Evolutionary conservation across 495 filamentous ascomycete genomes (phyloP).

Genomic region (Evansstolkia leycettana): DNA sequence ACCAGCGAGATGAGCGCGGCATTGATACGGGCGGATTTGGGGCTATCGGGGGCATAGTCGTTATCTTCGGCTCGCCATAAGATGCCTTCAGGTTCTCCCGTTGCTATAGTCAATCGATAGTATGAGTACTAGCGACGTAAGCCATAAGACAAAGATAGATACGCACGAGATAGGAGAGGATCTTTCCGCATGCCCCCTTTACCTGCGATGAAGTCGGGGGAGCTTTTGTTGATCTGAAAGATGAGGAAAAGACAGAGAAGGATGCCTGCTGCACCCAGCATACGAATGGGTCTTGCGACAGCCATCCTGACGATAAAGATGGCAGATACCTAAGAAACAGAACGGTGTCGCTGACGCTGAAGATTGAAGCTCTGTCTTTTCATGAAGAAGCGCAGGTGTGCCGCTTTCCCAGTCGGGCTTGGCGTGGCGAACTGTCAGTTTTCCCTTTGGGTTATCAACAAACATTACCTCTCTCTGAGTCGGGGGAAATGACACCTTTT

Average conservation of each 20-base stretch:
- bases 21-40: slow-evolving; percentile 71
- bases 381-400: background rate
- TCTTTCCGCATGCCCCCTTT: slow-evolving; percentile 49
- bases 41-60: slow-evolving; percentile 58
- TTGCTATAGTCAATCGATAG: slow-evolving; percentile 38
- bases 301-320: slow-evolving; percentile 46
- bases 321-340: slow-evolving; percentile 5
- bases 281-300: slow-evolving; percentile 69
- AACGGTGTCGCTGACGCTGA: slow-evolving; percentile 1
- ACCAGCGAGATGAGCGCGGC: slow-evolving; percentile 88
- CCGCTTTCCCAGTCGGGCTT: slow-evolving; percentile 20
- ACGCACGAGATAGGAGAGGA: slow-evolving; percentile 72
- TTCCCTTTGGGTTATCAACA: no score
- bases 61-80: slow-evolving; percentile 57
- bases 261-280: slow-evolving; percentile 57
- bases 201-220: slow-evolving; percentile 17
- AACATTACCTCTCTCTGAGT: no score
- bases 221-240: slow-evolving; percentile 51
- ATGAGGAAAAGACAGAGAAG: slow-evolving; percentile 63
- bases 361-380: background rate
- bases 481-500: no score
- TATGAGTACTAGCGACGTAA: slow-evolving; percentile 2
- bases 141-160: slow-evolving; percentile 3
- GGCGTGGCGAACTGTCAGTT: no score
- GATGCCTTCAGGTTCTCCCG: slow-evolving; percentile 66